Evolutionary conservation across 2,329 filamentous ascomycete species (phyloP), one percentile per base, ranked within the genome.

Genomic region (Trichoderma citrinoviride): DNA sequence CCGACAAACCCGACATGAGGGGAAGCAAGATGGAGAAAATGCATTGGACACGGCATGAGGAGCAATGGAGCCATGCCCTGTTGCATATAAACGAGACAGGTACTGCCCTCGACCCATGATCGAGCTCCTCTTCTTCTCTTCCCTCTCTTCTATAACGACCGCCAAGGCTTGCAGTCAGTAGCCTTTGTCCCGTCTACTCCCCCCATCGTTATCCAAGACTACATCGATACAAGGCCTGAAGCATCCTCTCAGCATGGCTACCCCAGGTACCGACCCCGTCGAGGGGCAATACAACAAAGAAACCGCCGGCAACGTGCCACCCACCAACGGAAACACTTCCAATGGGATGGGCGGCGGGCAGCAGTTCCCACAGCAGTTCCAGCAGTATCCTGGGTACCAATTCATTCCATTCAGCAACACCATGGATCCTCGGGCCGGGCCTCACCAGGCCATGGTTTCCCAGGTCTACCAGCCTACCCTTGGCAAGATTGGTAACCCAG

Each of bases 401-500:
- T 62, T 46, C 19, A 2, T 37, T 23, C 60, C 60, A n/a, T 46
- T 47, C 17, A 29, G 56, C 41, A 55, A 58, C 19, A 19, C 44
- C 29, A 52, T 62, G 17, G 25, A 60, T 33, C n/a, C 19, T 23
- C 23, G 27, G 12, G 44, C 65, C 56, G 71, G 69, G 63, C 71
- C 72, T 57, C 74, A 75, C 56, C 75, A 76, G 71, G 71, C 73
- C 61, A 77, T 69, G 65, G 70, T 77, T 25, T 77, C 75, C 14
- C 75, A 77, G 65, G 76, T 77, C 41, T 69, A 70, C 44, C 68
- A 76, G 52, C 74, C 75, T 56, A 68, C 69, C 1, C 73, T 75
- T 64, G 72, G 72, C 74, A 83, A 82, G 67, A 79, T 85, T 71
- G 85, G 80, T 73, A 87, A 87, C 73, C 85, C 85, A 53, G 84